Evolutionary conservation across 2,329 filamentous ascomycete genomes (phyloP), one percentile per base, ranked within the genome.

Genomic region (Alternaria gaisen): DNA sequence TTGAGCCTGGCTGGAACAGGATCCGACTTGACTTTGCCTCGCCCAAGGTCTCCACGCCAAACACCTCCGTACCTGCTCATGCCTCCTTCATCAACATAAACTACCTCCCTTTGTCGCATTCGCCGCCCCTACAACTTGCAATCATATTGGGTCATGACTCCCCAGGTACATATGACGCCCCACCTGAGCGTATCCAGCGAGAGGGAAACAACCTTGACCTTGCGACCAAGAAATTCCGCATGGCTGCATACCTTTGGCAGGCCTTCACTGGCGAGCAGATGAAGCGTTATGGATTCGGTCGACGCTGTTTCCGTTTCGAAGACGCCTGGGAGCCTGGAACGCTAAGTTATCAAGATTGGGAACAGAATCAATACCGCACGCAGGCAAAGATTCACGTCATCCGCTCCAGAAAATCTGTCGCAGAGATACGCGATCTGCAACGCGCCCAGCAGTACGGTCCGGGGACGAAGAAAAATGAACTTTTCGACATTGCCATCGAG

Each of bases 221-320:
- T 8, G 95, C 95, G 0, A 85, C 97, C 53, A 88, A 87, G 72
- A 99, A 99, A 77, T 97, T 95, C 76, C 88, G 94, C 65, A 97
- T 97, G 91, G 91, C 93, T 18, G 94, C 93, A 24, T 97, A 98
- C 76, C 84, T 98, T 14, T 98, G 95, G 94, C 95, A 99, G 77
- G 93, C 94, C 8, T 98, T 97, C 73, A 98, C 94, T 0, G 93
- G 92, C 7, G 95, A 99, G 77, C 94, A 98, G 77, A 98, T 98
- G 94, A 91, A 88, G 77, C 89, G 93, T 64, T 91, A 97, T 76
- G 91, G 90, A 62, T 88, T 98, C 68, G 93, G 94, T 10, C 87
- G 94, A 60, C 88, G 94, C 58, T 90, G 88, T 54, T 98, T 97
- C 78, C 87, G 94, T 43, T 94, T 97, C 64, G 95, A 98, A 71